Evolutionary conservation across 352 stramenopile species (phyloP).

Genomic region (Aphanomyces euteiches): DNA sequence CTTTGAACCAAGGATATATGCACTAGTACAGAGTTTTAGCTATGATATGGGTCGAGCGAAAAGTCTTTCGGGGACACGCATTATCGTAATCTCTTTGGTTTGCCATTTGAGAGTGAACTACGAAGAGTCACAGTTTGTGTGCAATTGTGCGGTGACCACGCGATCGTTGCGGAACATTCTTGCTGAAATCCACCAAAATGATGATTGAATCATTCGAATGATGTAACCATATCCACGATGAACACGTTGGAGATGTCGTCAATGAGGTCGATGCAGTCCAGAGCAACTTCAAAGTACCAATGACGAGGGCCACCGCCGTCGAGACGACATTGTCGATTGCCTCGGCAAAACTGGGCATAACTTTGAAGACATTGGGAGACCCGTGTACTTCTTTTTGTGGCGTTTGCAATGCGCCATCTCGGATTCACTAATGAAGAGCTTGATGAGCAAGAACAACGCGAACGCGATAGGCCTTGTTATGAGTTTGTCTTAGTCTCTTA

Average conservation of each 20-base stretch:
- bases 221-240: background rate
- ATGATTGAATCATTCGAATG: background rate
- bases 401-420: background rate
- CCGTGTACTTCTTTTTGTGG: background rate
- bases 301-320: background rate
- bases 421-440: background rate
- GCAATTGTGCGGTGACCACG: too few relatives aligned
- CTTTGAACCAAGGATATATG: too few relatives aligned
- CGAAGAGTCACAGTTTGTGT: too few relatives aligned
- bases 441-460: background rate
- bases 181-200: too few relatives aligned
- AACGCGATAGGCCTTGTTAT: too few relatives aligned
- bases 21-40: too few relatives aligned
- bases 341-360: background rate
- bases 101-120: too few relatives aligned
- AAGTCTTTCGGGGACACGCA: too few relatives aligned
- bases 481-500: too few relatives aligned
- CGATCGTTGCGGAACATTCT: too few relatives aligned
- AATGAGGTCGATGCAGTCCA: background rate
- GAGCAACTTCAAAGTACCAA: background rate
- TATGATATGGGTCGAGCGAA: too few relatives aligned
- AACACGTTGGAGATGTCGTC: conserved; percentile 3
- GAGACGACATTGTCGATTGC: background rate
- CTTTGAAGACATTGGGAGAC: background rate
- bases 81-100: too few relatives aligned